Evolutionary conservation across 139 green algal species (phyloP).

Genomic region (Chlorella sp.): DNA sequence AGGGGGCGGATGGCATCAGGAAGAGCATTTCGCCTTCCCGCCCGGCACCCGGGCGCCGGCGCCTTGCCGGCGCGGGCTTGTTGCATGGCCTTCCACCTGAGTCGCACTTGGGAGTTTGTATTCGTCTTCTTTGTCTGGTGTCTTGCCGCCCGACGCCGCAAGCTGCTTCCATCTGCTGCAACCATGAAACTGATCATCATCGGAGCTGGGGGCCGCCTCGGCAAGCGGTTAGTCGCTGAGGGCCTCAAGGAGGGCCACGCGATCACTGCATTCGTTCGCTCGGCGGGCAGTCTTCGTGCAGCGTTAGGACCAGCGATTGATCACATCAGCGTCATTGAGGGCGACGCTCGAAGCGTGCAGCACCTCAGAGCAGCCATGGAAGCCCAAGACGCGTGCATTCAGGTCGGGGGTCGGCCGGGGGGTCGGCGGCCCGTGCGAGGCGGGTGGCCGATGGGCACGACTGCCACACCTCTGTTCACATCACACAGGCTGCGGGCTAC

Average conservation of each 20-base stretch:
- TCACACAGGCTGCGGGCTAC: conserved; percentile 1
- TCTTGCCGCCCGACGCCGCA: too few species aligned
- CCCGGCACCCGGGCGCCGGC: too few species aligned
- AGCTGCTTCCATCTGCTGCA: too few species aligned
- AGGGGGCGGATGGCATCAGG: too few species aligned
- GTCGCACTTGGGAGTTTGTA: too few species aligned
- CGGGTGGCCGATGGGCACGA: background rate
- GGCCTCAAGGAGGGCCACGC: background rate
- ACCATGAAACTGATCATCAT: conserved; percentile 6
- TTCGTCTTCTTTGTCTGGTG: too few species aligned
- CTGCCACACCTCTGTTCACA: background rate
- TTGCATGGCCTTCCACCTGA: too few species aligned
- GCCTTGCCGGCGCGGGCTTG: too few species aligned
- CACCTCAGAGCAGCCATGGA: background rate
- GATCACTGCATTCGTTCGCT: conserved; percentile 1
- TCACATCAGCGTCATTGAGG: background rate
- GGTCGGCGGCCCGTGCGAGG: background rate
- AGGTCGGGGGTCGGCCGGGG: background rate
- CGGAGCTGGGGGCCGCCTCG: conserved; percentile 3
- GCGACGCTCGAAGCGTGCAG: background rate
- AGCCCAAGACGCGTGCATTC: background rate
- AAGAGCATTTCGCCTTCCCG: too few species aligned
- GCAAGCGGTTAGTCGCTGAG: background rate
- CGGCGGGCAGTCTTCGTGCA: background rate
- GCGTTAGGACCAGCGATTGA: background rate